These are phyloP conservation scores for Aureobasidium zeae DNA, from an alignment of 2,329 filamentous ascomycete species.

Conservation along the genomic window DNA sequence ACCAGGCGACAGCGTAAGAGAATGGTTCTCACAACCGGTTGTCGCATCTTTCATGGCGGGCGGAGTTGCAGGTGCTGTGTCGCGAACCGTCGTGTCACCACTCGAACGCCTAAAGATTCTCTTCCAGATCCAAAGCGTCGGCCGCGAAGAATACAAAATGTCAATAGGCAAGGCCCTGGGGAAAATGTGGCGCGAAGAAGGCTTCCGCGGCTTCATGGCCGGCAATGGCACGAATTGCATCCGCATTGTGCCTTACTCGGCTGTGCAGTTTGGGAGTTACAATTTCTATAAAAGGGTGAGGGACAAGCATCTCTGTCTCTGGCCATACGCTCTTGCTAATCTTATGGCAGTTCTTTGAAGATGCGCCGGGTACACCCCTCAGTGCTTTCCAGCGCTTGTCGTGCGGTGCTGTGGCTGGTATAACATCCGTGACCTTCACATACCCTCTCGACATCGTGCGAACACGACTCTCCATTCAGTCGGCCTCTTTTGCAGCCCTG, in stretches of 20 bases:
- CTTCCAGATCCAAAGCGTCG: slow-evolving; percentile 89
- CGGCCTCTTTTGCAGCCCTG: slow-evolving; percentile 82
- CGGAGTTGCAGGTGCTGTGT: slow-evolving; percentile 92
- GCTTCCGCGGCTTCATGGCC: slow-evolving; percentile 94
- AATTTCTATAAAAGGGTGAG: slow-evolving; percentile 90
- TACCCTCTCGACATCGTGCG: slow-evolving; percentile 97
- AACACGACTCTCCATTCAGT: slow-evolving; percentile 90
- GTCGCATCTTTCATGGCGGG: slow-evolving; percentile 88
- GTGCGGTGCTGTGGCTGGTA: slow-evolving; percentile 86
- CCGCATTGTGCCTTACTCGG: slow-evolving; percentile 94
- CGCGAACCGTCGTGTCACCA: slow-evolving; percentile 90
- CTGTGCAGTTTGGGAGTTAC: slow-evolving; percentile 96
- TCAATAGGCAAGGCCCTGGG: slow-evolving; percentile 77
- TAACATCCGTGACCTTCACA: slow-evolving; percentile 89
- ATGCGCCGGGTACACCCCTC: slow-evolving; percentile 63
- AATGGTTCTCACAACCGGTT: slow-evolving; percentile 65
- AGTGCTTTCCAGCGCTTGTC: slow-evolving; percentile 64
- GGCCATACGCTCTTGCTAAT: background rate
- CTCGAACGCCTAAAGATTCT: slow-evolving; percentile 94
- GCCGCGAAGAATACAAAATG: slow-evolving; percentile 85
- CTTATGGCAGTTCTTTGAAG: slow-evolving; percentile 58
- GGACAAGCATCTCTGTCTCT: background rate
- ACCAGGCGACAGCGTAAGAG: slow-evolving; percentile 18
- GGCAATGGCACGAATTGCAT: slow-evolving; percentile 98
- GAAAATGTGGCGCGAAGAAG: slow-evolving; percentile 97